A percentile compares a stretch with the other conserved stretches of the same genome.
Evolutionary conservation across 306 rosid genomes (phyloP).

Genomic region (Cucurbita pepo): DNA sequence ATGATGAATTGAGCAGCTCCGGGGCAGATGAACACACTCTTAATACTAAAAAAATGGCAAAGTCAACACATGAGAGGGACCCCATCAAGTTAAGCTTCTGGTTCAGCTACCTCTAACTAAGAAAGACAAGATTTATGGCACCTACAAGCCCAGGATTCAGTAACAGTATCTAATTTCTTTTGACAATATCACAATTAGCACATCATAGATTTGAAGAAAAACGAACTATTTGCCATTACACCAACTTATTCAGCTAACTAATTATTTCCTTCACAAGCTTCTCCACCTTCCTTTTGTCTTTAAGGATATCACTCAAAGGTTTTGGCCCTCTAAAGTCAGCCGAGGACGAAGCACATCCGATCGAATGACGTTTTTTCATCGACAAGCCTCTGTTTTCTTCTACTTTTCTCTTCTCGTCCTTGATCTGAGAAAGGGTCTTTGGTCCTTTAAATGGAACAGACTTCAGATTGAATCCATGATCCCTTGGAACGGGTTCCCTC

Average conservation of each 20-base stretch:
- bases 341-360: neutral
- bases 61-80: neutral
- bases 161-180: neutral
- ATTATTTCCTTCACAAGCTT: neutral
- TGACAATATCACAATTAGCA: slow-evolving; percentile 1
- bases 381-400: neutral
- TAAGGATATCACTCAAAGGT: slow-evolving; percentile 1
- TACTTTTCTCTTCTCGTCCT: slow-evolving; percentile 3
- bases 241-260: neutral
- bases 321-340: slow-evolving; percentile 3
- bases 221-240: neutral
- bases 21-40: neutral
- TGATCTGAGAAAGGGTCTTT: slow-evolving; percentile 6
- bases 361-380: neutral
- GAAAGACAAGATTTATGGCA: neutral
- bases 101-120: neutral
- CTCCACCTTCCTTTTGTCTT: slow-evolving; percentile 6
- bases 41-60: neutral
- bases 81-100: neutral
- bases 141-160: neutral
- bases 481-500: slow-evolving; percentile 18
- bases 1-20: no score
- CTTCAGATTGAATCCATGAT: slow-evolving; percentile 13
- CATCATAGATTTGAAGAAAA: neutral
- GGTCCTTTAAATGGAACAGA: slow-evolving; percentile 40